Evolutionary conservation across 768 basidiomycete species (phyloP), one percentile per base, ranked within the genome.

Genomic region (Trametes gibbosa): DNA sequence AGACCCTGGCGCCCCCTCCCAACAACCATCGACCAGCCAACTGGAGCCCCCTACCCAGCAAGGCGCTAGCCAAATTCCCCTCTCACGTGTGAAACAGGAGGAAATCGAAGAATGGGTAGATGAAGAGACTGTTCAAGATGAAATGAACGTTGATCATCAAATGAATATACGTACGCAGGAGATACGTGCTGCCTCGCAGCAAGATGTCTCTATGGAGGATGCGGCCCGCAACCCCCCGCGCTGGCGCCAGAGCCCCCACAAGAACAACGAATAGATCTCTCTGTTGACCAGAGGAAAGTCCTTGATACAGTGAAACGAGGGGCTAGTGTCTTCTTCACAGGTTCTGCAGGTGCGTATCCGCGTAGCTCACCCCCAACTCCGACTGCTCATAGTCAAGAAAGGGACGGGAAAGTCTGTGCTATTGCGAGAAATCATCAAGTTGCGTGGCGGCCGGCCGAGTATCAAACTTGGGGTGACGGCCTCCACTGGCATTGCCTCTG

Each of bases 381-480:
- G 42, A 39, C 34, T 40, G 29, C 40, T 42, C 7, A 45, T 45
- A 8, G 43, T 12, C 13, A 8, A 21, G 35, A 4, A 51, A 85
- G 85, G 85, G 24, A 93, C 92, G 1, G 92, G 92, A 24, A 95
- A 95, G 72, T 93, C 92, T 0, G 86, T 93, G 7, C 74, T 93
- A 0, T 75, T 95, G 16, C 79, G 88, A 3, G 84, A 86, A 66
- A 90, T 95, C 58, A 92, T 95, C 59, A 63, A 73, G 24, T 66
- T 67, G 32, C 76, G 78, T 43, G 77, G 79, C 34, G 57, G 63
- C 67, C 64, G 75, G 60, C 69, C 70, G 55, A 17, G 61, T 64
- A 68, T 4, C 58, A 68, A 13, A 60, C 74, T 92, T n/a, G 90
- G 82, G 7, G 84, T 94, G 53, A 93, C 92, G 0, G 92, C 92